phyloP scores from a whole-genome alignment of 164 flowering plant genomes.

The Vitis amurensis region DNA sequence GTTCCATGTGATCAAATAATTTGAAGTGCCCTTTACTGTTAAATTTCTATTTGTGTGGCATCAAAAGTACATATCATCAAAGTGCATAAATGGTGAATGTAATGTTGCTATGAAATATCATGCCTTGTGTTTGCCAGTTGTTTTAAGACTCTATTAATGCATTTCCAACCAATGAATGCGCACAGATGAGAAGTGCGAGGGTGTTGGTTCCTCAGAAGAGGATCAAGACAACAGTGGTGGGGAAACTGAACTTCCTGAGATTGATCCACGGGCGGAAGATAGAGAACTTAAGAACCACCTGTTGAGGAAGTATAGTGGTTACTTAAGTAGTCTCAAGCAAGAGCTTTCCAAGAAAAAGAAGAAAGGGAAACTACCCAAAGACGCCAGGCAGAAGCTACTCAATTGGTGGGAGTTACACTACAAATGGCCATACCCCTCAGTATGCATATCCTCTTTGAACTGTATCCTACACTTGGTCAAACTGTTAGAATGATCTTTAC shows the following conservation, averaged over 20 bases:
- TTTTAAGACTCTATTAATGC: neutral
- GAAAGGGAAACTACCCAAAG: slow-evolving; percentile 96
- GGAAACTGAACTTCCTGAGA: slow-evolving; percentile 69
- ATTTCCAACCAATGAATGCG: neutral
- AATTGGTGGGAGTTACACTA: slow-evolving; percentile 95
- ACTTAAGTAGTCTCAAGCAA: slow-evolving; percentile 88
- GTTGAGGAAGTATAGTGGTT: slow-evolving; percentile 88
- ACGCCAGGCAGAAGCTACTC: slow-evolving; percentile 88
- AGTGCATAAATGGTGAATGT: no score
- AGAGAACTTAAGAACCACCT: slow-evolving; percentile 87
- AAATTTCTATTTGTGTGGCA: neutral
- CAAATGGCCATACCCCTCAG: slow-evolving; percentile 99
- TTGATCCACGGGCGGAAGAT: slow-evolving; percentile 89
- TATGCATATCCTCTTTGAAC: slow-evolving; percentile 23
- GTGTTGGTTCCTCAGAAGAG: slow-evolving; percentile 79
- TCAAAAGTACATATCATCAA: no score
- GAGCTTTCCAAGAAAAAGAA: slow-evolving; percentile 95
- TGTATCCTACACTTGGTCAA: neutral
- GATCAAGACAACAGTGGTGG: slow-evolving; percentile 79
- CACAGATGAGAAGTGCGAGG: slow-evolving; percentile 71
- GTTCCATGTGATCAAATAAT: no score
- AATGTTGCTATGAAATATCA: neutral
- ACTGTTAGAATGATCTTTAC: neutral
- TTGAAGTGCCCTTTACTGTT: neutral
- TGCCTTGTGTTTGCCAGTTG: neutral